Evolutionary conservation across 305 asterid genomes (phyloP), one percentile per base, ranked within the genome.

Genomic region (Fraxinus paxiana): DNA sequence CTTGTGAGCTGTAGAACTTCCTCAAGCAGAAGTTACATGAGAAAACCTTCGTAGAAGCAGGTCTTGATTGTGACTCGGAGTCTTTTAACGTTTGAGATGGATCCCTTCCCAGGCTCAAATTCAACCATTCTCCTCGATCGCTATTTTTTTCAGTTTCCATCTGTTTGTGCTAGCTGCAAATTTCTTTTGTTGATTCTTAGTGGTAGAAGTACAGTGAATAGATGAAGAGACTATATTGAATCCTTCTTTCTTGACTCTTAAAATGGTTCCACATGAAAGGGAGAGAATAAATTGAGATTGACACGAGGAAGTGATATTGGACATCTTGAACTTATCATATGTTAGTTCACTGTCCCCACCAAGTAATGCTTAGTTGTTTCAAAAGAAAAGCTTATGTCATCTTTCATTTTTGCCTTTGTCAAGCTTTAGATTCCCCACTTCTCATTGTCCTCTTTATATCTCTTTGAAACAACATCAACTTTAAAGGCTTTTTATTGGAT

Each of bases 1-100:
- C 98, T 81, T 94, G 98, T 72, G 97, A 93, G 83, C 94, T 94
- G 86, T 91, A 91, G 84, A 94, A 94, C 81, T 91, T 94, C 74
- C 98, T 76, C 96, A 87, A 88, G 90, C 98, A 94, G 92, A 90
- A 94, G 88, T 92, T 94, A 86, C 98, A 93, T 4, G 98, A 94
- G 87, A 90, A 94, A 35, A 93, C 84, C 90, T 91, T 94, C 15
- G 86, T 76, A 38, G 92, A 79, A 65, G 84, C 82, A 6, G 87
- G 82, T 82, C 87, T 87, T 71, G 91, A 79, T 76, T 86, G 26
- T 54, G 65, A 17, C 12, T 54, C 65, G 4, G 65, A 54, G 65
- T 54, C 65, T 54, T 54, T 54, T 54, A 54, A 54, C 65, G 4
- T 54, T 54, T 54, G 82, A 12, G 90, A 61, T 76, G 88, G 82